Percentiles rank a stretch among this genome's conserved stretches.
Evolutionary conservation across 2,329 filamentous ascomycete genomes (phyloP).

Genomic region (Cadophora luteo-olivacea): DNA sequence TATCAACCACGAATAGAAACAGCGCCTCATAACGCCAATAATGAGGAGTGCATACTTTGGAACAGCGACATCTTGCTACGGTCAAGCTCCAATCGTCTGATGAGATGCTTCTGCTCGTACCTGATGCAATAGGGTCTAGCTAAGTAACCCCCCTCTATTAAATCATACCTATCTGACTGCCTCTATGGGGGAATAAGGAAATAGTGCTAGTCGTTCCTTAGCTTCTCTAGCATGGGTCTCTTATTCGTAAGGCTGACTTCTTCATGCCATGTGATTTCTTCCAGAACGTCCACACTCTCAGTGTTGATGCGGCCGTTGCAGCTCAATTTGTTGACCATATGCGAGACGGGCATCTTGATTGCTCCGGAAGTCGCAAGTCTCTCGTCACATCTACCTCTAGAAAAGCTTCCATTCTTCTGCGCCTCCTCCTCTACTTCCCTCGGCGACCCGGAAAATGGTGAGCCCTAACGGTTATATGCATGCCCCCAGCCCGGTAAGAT

Average conservation of each 20-base stretch:
- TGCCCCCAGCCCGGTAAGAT: conserved; percentile 8
- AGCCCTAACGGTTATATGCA: conserved; percentile 15
- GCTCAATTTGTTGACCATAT: background rate
- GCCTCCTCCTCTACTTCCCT: conserved; percentile 6
- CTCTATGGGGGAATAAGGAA: background rate
- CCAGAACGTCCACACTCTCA: background rate
- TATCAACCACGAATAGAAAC: conserved; percentile 8
- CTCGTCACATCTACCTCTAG: background rate
- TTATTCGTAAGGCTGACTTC: conserved; percentile 30
- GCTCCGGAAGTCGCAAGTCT: conserved; percentile 1
- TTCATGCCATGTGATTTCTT: background rate
- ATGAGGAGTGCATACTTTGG: background rate
- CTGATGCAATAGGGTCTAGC: background rate
- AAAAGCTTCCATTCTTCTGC: conserved; percentile 9
- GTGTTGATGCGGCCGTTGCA: background rate
- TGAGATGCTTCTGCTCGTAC: background rate
- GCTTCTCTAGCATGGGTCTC: background rate
- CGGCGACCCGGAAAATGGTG: conserved; percentile 8
- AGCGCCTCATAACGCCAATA: background rate
- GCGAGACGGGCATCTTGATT: background rate
- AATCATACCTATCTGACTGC: background rate
- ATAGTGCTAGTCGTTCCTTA: background rate
- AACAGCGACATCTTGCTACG: background rate
- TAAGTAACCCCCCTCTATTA: background rate
- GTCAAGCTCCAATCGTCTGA: conserved; percentile 6